Conservation (phyloP, 2,329 filamentous ascomycete species). For the Alternaria novae-zelandiae region DNA sequence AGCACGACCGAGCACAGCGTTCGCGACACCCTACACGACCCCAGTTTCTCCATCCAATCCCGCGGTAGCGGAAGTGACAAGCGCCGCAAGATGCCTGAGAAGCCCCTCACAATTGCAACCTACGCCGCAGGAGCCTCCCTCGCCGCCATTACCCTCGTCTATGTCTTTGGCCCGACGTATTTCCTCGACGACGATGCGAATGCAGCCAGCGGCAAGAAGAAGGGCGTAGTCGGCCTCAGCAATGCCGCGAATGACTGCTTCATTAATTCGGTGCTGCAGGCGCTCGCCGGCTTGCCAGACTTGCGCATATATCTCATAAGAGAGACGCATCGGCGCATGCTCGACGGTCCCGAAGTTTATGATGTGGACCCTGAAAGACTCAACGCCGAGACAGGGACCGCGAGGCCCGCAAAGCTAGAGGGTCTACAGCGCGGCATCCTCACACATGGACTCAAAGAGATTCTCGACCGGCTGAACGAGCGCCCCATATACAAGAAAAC, state of each 20-base stretch:
- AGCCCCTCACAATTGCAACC: slow-evolving; percentile 80
- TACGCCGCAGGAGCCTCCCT: slow-evolving; percentile 96
- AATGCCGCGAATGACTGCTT: slow-evolving; percentile 86
- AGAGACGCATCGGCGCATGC: slow-evolving; percentile 81
- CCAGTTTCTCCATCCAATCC: slow-evolving; percentile 28
- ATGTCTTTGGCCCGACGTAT: slow-evolving; percentile 97
- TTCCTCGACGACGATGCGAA: slow-evolving; percentile 88
- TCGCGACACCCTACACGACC: slow-evolving; percentile 22
- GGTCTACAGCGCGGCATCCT: slow-evolving; percentile 80
- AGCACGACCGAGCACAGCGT: slow-evolving; percentile 18
- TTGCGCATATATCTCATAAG: slow-evolving; percentile 90
- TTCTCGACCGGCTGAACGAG: slow-evolving; percentile 91
- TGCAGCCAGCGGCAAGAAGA: slow-evolving; percentile 68
- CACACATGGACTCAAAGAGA: slow-evolving; percentile 86
- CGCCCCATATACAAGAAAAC: slow-evolving; percentile 92
- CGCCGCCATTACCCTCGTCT: slow-evolving; percentile 91
- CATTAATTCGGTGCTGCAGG: slow-evolving; percentile 96
- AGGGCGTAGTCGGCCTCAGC: slow-evolving; percentile 81
- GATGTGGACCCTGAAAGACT: slow-evolving; percentile 60
- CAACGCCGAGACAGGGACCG: slow-evolving; percentile 49
- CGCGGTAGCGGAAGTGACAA: slow-evolving; percentile 25
- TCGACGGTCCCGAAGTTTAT: slow-evolving; percentile 82
- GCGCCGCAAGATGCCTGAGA: slow-evolving; percentile 73
- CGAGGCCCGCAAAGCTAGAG: slow-evolving; percentile 57
- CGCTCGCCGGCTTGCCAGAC: slow-evolving; percentile 86